Percentiles rank a stretch among this genome's conserved stretches.
Conservation (phyloP, 768 basidiomycete genomes). For the Gymnopilus dilepis region DNA sequence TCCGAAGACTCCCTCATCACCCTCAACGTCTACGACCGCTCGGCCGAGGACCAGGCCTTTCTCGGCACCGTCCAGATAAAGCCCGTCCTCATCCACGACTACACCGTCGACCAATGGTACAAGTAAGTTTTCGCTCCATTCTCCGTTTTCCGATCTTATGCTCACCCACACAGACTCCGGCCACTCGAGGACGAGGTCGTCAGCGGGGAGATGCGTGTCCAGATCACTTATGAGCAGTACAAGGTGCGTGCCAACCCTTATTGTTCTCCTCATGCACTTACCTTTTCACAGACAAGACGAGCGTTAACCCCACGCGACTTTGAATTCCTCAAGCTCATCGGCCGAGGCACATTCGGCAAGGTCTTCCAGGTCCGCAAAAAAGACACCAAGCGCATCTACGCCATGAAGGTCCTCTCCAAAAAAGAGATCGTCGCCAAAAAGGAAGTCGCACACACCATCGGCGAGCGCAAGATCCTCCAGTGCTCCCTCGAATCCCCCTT, state of each 20-base stretch:
- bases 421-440: slow-evolving; percentile 99
- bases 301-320: slow-evolving; percentile 94
- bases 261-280: slow-evolving; percentile 9
- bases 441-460: slow-evolving; percentile 98
- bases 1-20: slow-evolving; percentile 83
- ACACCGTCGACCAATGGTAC: slow-evolving; percentile 97
- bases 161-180: slow-evolving; percentile 55
- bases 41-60: slow-evolving; percentile 84
- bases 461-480: slow-evolving; percentile 98
- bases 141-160: slow-evolving; percentile 20
- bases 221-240: slow-evolving; percentile 91
- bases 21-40: slow-evolving; percentile 91
- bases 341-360: slow-evolving; percentile 96
- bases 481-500: slow-evolving; percentile 93
- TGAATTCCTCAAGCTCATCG: slow-evolving; percentile 98
- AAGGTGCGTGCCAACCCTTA: slow-evolving; percentile 60
- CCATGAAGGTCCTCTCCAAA: slow-evolving; percentile 99
- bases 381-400: slow-evolving; percentile 98
- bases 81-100: slow-evolving; percentile 89
- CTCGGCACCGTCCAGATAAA: slow-evolving; percentile 91
- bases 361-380: slow-evolving; percentile 99
- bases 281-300: slow-evolving; percentile 67
- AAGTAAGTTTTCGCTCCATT: slow-evolving; percentile 61
- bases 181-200: slow-evolving; percentile 83
- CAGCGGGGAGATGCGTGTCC: slow-evolving; percentile 92